Evolutionary conservation across 2,329 filamentous ascomycete genomes (phyloP), one percentile per base, ranked within the genome.

Genomic region (Colletotrichum sojae): DNA sequence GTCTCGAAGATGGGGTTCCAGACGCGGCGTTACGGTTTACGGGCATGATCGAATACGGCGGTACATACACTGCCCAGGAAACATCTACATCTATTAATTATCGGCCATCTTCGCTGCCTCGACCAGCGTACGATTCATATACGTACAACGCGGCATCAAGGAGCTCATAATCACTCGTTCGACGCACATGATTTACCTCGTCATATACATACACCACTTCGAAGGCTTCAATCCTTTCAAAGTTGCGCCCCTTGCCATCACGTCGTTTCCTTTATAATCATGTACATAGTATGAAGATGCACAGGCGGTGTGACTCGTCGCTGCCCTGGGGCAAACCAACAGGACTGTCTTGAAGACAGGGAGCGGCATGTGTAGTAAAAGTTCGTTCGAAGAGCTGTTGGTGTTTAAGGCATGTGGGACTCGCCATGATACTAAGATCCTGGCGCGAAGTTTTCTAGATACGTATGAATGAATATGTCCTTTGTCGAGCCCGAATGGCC

Each of bases 181-280:
- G 39, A 69, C 63, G 62, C 66, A 69, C 67, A 69, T 69, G 67
- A 67, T 61, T 67, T 52, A 60, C 65, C 40, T 61, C 43, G 31
- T 55, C 63, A 52, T 56, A 57, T 67, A 69, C 55, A 66, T 66
- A 69, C 58, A 56, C 45, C 51, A 27, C 22, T 43, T 48, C 8
- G 40, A 51, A 27, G 12, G 15, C 16, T 2, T 51, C 31, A 36
- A 10, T 46, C 6, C 51, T 25, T 18, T 12, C 56, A 51, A 45
- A 52, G 45, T 49, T n/a, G 27, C 16, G 25, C 20, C 18, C 6
- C 45, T 31, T 54, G 55, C 20, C 22, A 49, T n/a, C 39, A 46
- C 56, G 51, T 45, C 10, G 62, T 63, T 56, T 25, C 49, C 52
- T 18, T n/a, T 61, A 61, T 67, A 67, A 13, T 40, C n/a, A 51